Evolutionary conservation across 345 rosid species (phyloP).

Genomic region (Corchorus capsularis): DNA sequence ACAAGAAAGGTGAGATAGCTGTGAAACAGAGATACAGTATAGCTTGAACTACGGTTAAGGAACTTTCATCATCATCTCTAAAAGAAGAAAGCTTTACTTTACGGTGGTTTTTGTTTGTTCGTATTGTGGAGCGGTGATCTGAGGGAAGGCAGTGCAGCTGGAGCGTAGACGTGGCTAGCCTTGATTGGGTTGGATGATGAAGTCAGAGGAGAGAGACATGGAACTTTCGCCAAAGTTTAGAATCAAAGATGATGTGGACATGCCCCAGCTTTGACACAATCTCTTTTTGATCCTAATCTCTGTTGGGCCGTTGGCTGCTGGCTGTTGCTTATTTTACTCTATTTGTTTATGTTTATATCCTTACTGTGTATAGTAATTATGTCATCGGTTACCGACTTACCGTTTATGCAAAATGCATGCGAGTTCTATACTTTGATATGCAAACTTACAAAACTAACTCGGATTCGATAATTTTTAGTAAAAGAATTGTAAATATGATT

Average conservation of each 20-base stretch:
- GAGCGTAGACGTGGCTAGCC: neutral
- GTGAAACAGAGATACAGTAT: neutral
- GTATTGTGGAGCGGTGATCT: neutral
- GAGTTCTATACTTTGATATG: too few relatives aligned
- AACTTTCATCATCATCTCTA: neutral
- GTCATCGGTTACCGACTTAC: too few relatives aligned
- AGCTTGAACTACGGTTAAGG: constrained; percentile 5
- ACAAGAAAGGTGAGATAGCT: neutral
- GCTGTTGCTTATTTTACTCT: too few relatives aligned
- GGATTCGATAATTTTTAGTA: too few relatives aligned
- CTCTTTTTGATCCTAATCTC: too few relatives aligned
- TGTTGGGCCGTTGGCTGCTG: too few relatives aligned
- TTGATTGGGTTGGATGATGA: neutral
- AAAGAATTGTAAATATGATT: too few relatives aligned
- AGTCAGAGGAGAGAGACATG: neutral
- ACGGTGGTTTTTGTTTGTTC: neutral
- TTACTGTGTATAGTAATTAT: too few relatives aligned
- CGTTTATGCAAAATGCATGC: too few relatives aligned
- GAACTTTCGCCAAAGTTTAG: neutral
- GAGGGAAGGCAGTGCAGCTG: neutral
- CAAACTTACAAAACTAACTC: too few relatives aligned
- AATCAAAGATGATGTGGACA: neutral
- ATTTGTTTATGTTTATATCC: too few relatives aligned
- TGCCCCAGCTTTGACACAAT: neutral
- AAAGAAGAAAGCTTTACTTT: neutral